These are phyloP conservation scores for Penicillium sp. DNA, from an alignment of 2,329 filamentous ascomycete genomes.

Conservation along the genomic window DNA sequence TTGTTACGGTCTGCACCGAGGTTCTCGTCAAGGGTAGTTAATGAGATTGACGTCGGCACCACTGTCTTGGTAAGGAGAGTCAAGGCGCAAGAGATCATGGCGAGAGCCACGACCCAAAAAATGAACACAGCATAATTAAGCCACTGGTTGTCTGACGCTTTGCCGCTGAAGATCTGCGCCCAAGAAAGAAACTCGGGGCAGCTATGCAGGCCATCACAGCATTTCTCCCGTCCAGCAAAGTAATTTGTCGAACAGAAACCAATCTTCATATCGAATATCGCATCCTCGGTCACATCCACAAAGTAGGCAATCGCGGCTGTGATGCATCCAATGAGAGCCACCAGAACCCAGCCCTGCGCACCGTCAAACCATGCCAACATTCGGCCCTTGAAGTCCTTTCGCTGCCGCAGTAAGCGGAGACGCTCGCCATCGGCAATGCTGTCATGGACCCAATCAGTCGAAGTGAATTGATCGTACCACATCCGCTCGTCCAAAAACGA, in stretches of 20 bases:
- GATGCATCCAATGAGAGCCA: slow-evolving; percentile 81
- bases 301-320: slow-evolving; percentile 84
- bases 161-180: slow-evolving; percentile 58
- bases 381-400: slow-evolving; percentile 82
- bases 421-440: slow-evolving; percentile 92
- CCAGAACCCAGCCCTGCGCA: slow-evolving; percentile 89
- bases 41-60: slow-evolving; percentile 80
- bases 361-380: slow-evolving; percentile 76
- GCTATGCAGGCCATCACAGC: slow-evolving; percentile 55
- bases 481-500: slow-evolving; percentile 78
- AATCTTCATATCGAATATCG: slow-evolving; percentile 85
- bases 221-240: slow-evolving; percentile 69
- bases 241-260: slow-evolving; percentile 75
- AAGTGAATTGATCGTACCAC: slow-evolving; percentile 98
- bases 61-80: slow-evolving; percentile 91
- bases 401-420: slow-evolving; percentile 74
- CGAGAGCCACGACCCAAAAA: slow-evolving; percentile 65
- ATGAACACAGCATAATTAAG: slow-evolving; percentile 79
- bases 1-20: slow-evolving; percentile 64
- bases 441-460: slow-evolving; percentile 97
- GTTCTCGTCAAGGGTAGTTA: slow-evolving; percentile 90
- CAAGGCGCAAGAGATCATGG: slow-evolving; percentile 70
- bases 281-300: slow-evolving; percentile 81
- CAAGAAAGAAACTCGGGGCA: slow-evolving; percentile 64
- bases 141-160: slow-evolving; percentile 49